Evolutionary conservation across 75 land plant species (phyloP).

Genomic region (Picea glauca): DNA sequence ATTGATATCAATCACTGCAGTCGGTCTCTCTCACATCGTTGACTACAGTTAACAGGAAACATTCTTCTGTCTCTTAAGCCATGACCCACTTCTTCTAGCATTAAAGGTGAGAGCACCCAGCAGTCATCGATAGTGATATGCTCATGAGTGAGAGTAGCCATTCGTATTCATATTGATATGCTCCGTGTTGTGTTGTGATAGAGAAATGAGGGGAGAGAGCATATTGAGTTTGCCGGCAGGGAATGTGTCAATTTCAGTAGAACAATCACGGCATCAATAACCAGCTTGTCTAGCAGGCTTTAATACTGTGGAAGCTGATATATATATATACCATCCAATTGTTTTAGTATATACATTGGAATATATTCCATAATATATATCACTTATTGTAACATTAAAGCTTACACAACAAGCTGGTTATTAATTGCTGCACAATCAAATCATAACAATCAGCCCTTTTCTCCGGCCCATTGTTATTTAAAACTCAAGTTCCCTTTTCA

Average conservation of each 20-base stretch:
- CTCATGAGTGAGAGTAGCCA: neutral
- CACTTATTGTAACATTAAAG: no score
- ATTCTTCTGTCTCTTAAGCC: conserved; percentile 9
- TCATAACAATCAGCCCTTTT: neutral
- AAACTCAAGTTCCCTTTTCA: no score
- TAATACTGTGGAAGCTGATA: no score
- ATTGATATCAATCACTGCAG: no score
- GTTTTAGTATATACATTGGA: no score
- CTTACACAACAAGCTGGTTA: no score
- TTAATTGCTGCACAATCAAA: no score
- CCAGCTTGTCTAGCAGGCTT: no score
- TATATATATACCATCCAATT: no score
- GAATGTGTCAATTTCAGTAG: conserved; percentile 9
- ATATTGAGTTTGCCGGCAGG: neutral
- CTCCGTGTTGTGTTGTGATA: neutral
- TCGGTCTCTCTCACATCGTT: no score
- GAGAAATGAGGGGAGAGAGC: neutral
- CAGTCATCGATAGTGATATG: no score
- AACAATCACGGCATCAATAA: neutral
- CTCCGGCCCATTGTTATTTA: neutral
- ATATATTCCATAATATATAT: no score
- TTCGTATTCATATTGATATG: neutral
- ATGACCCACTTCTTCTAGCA: conserved; percentile 9
- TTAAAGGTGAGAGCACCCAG: neutral
- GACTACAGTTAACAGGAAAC: conserved; percentile 10